phyloP scores from a whole-genome alignment of 495 filamentous ascomycete genomes.

The Neurospora terricola region DNA sequence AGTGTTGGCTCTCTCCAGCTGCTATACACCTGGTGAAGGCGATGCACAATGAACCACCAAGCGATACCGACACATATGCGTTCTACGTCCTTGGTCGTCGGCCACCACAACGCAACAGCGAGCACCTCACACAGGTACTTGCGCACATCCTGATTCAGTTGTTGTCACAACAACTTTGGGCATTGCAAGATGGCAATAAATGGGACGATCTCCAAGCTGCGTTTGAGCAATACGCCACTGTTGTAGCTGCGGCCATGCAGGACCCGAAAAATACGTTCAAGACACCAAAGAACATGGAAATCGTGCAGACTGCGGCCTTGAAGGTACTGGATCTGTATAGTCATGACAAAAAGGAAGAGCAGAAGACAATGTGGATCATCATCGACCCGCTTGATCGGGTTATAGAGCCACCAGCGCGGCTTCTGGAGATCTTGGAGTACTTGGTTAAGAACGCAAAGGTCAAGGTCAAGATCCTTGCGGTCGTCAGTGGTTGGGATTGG shows the following conservation, averaged over 20 bases:
- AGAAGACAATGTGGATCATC: neutral
- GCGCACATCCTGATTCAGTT: neutral
- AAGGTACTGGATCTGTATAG: neutral
- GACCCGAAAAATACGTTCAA: neutral
- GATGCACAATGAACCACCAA: neutral
- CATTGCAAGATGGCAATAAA: neutral
- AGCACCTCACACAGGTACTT: neutral
- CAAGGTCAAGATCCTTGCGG: neutral
- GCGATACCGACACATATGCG: neutral
- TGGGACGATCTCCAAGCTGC: neutral
- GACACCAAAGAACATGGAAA: neutral
- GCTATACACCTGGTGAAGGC: neutral
- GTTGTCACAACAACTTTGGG: neutral
- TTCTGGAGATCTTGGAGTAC: neutral
- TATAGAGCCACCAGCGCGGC: neutral
- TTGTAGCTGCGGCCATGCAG: neutral
- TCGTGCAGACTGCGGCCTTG: neutral
- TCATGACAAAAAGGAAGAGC: neutral
- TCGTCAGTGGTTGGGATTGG: neutral
- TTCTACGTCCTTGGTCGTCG: neutral
- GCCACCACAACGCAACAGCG: neutral
- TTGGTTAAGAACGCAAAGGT: neutral
- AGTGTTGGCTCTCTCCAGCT: neutral
- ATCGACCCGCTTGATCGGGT: neutral
- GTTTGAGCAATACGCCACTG: neutral